Evolutionary conservation across 2,329 filamentous ascomycete species (phyloP), one percentile per base, ranked within the genome.

Genomic region (Gyromitra esculenta): DNA sequence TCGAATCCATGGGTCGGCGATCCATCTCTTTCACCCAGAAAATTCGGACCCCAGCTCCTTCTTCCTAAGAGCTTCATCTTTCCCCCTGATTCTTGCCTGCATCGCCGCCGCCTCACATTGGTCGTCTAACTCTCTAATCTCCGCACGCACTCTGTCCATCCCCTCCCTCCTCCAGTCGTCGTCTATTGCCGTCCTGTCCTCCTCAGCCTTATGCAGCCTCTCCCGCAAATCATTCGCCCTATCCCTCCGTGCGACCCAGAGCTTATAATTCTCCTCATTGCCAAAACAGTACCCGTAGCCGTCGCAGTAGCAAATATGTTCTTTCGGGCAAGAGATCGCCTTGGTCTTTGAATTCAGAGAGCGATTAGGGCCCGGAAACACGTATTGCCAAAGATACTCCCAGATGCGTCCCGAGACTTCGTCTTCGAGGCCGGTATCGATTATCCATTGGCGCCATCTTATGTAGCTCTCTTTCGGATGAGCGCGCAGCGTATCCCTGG

Each of bases 331-430:
- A 60, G 63, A 64, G 11, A 67, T 63, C 8, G 73, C 71, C 45
- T 79, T 73, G 1, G 73, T 66, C 18, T 77, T 66, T 37, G 78
- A 59, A 1, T 81, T 79, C 64, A 81, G 75, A 71, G 31, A 63
- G 2, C 59, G 64, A 4, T 48, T 54, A 3, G 59, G 68, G 43
- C 63, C 66, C 21, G 60, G 60, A 74, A 85, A 87, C 82, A 86
- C 85, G 82, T 89, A 85, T 81, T 91, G 90, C 89, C 89, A 91
- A 18, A 89, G 82, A 79, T 90, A 91, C 81, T 91, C 89, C 81
- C 90, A 86, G 1, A 91, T 86, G 25, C 89, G 84, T 1, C 89
- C 89, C 37, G 86, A 89, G 35, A 87, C 82, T 18, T 85, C 85
- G 80, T 90, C 88, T 4, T 84, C 84, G 65, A 89, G 81, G 3